Evolutionary conservation across 495 filamentous ascomycete species (phyloP), one percentile per base, ranked within the genome.

Genomic region (Aspergillus diversus): DNA sequence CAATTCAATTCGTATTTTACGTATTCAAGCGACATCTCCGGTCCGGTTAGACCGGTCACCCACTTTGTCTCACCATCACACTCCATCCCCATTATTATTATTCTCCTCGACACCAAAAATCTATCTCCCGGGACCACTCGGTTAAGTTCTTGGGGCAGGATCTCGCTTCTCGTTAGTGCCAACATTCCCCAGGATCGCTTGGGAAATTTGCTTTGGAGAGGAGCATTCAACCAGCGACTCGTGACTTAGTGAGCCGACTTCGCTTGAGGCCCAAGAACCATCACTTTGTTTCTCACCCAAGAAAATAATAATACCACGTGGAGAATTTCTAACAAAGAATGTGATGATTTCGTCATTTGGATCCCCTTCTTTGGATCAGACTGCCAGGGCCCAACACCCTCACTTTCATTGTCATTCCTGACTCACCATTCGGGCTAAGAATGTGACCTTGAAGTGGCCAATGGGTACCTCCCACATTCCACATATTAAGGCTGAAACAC

Each of bases 401-500:
- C 13, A 7, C 8, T 39, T 3, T 39, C 37, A 7, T 43, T 43
- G 39, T 27, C 21, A n/a, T 43, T n/a, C 39, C 39, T 43, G 12
- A 7, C 39, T 11, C 39, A 43, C 11, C 39, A 43, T 50, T 31
- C 27, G n/a, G n/a, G 27, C 9, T 1, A 33, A 42, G 59, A 55
- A 61, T 61, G 59, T 55, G 35, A 43, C 5, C 15, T 21, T 3
- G 2, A 34, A 60, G 34, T 0, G 34, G 32, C 16, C 55, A 53
- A 46, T 53, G 32, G 58, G 33, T 21, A 17, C 35, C 21, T 35
- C 42, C 33, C 8, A 55, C 56, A 39, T 46, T 63, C 56, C 57
- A 47, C 31, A 16, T 42, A 16, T 63, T 52, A 58, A 57, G 57
- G 62, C 62, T 70, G 68, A 67, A 70, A 70, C 64, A 63, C 27